A percentile compares a stretch with the other conserved stretches of the same genome.
phyloP scores from a whole-genome alignment of 768 basidiomycete species.

The Auriscalpium microsporum region DNA sequence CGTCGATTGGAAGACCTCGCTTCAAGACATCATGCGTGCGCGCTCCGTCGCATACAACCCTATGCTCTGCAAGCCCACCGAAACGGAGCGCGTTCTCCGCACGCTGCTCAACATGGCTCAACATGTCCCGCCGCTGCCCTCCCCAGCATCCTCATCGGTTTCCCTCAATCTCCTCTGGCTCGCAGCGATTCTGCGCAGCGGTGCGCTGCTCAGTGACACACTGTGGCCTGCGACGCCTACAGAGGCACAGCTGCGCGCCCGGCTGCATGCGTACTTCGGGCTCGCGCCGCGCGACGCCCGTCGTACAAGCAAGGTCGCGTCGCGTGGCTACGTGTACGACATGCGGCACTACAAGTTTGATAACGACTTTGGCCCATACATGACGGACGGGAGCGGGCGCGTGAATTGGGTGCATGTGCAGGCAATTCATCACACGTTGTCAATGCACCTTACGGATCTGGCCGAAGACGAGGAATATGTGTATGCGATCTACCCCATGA shows the following conservation, averaged over 20 bases:
- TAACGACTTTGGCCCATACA: slow-evolving; percentile 51
- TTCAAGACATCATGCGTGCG: slow-evolving; percentile 51
- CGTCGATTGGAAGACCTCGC: slow-evolving; percentile 39
- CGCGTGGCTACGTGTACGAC: slow-evolving; percentile 54
- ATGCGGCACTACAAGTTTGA: slow-evolving; percentile 45
- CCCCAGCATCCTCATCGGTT: slow-evolving; percentile 20
- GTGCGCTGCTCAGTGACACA: slow-evolving; percentile 32
- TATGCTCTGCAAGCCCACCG: slow-evolving; percentile 30
- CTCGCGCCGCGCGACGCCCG: slow-evolving; percentile 38
- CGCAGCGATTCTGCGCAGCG: slow-evolving; percentile 32
- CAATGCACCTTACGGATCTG: slow-evolving; percentile 41
- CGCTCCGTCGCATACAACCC: slow-evolving; percentile 35
- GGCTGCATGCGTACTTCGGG: slow-evolving; percentile 51
- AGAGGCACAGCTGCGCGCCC: slow-evolving; percentile 40
- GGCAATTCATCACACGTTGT: slow-evolving; percentile 47
- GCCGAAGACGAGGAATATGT: slow-evolving; percentile 21
- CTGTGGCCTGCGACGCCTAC: slow-evolving; percentile 19
- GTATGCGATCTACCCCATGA: slow-evolving; percentile 35
- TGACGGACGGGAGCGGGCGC: slow-evolving; percentile 31
- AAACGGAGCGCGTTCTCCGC: slow-evolving; percentile 33
- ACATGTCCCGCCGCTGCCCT: slow-evolving; percentile 30
- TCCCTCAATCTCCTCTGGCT: slow-evolving; percentile 49
- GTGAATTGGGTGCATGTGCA: slow-evolving; percentile 57
- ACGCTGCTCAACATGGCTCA: slow-evolving; percentile 45
- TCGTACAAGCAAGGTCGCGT: slow-evolving; percentile 25